phyloP scores from a whole-genome alignment of 768 basidiomycete species.

The Obba rivulosa region DNA sequence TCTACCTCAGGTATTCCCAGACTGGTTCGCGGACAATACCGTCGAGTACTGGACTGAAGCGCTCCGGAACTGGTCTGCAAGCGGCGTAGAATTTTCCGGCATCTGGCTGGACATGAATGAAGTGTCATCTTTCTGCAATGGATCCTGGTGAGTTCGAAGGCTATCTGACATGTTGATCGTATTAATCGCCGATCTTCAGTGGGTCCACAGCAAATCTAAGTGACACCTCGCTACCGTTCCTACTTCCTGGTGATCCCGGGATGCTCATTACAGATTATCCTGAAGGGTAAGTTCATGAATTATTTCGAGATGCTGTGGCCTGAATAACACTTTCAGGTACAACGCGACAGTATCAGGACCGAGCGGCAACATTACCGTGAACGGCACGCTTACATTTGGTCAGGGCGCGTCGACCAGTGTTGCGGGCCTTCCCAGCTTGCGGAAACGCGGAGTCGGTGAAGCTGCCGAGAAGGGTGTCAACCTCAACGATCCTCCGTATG shows the following conservation, averaged over 20 bases:
- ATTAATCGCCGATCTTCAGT: constrained; percentile 23
- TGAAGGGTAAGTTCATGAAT: constrained; percentile 50
- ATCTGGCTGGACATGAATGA: constrained; percentile 75
- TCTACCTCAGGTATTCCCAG: constrained; percentile 48
- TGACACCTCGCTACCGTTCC: constrained; percentile 48
- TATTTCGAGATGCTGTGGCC: neutral
- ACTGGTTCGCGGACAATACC: constrained; percentile 53
- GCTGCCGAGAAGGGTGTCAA: constrained; percentile 42
- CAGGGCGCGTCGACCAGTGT: constrained; percentile 13
- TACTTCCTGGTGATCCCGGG: constrained; percentile 54
- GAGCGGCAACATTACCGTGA: constrained; percentile 72
- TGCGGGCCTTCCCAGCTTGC: constrained; percentile 12
- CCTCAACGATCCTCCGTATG: constrained; percentile 57
- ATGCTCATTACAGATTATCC: constrained; percentile 54
- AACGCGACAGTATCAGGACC: constrained; percentile 55
- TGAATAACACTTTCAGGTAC: constrained; percentile 38
- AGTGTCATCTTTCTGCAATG: constrained; percentile 56
- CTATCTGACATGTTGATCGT: neutral
- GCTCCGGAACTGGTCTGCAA: constrained; percentile 46
- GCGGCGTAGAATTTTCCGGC: constrained; percentile 55
- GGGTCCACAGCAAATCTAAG: constrained; percentile 53
- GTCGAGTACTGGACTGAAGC: constrained; percentile 58
- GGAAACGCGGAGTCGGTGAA: constrained; percentile 45
- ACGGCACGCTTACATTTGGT: constrained; percentile 54
- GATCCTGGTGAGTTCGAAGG: constrained; percentile 41